These are phyloP conservation scores for Vanrija sp. DNA, from an alignment of 1,284 basidiomycete species.

Conservation along the genomic window DNA sequence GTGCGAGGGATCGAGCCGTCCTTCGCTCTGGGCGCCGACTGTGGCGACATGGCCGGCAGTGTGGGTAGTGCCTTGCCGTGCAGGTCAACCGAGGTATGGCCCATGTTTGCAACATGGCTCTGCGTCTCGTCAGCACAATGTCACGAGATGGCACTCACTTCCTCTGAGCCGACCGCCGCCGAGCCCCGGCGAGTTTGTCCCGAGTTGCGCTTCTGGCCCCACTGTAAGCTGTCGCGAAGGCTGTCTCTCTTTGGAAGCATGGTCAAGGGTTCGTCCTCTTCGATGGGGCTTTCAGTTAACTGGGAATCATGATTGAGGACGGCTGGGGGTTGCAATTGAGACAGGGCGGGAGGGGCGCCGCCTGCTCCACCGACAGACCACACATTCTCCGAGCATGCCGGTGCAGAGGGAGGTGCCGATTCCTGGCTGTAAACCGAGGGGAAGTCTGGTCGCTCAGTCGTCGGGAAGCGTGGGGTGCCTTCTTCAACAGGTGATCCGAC, in stretches of 20 bases:
- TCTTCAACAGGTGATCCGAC: not conserved
- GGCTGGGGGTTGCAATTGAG: too few relatives aligned
- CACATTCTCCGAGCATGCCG: slow-evolving; percentile 10
- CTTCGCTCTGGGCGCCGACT: not conserved
- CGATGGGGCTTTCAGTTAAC: too few relatives aligned
- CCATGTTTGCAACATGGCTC: too few relatives aligned
- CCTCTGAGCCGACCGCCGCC: too few relatives aligned
- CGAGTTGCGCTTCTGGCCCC: not conserved
- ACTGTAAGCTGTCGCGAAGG: not conserved
- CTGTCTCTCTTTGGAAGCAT: not conserved
- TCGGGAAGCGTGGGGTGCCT: not conserved
- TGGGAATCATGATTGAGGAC: too few relatives aligned
- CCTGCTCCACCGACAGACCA: slow-evolving; percentile 9
- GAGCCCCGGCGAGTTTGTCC: too few relatives aligned
- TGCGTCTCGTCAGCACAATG: too few relatives aligned
- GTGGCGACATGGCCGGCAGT: not conserved
- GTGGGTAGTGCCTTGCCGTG: slow-evolving; percentile 1
- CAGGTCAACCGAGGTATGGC: not conserved
- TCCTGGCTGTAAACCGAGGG: slow-evolving; percentile 32
- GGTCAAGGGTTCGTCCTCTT: too few relatives aligned
- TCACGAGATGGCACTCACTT: too few relatives aligned
- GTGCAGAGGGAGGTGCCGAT: slow-evolving; percentile 29
- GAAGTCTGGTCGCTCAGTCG: not conserved
- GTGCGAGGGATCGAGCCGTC: slow-evolving; percentile 1
- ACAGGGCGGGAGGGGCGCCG: not conserved